A percentile compares a stretch with the other conserved stretches of the same genome.
Evolutionary conservation across 1,139 yeast species (phyloP).

Genomic region (Pneumocystis sp.): DNA sequence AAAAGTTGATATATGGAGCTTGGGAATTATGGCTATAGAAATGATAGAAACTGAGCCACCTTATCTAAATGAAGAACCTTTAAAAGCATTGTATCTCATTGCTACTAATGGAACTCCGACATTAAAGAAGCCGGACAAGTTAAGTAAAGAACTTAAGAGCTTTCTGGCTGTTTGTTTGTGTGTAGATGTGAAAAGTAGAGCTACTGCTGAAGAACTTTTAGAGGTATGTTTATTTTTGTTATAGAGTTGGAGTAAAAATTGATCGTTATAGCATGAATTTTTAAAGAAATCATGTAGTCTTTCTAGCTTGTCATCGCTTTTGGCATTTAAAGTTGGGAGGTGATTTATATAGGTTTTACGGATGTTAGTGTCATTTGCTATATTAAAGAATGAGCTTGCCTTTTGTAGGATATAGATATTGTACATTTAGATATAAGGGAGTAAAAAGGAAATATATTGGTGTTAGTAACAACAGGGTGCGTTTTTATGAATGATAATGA

Average conservation of each 20-base stretch:
- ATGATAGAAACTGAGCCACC: slow-evolving; percentile 99
- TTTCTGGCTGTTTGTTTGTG: slow-evolving; percentile 85
- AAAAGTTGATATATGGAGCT: slow-evolving; percentile 94
- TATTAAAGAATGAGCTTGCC: neutral
- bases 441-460: neutral
- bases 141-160: slow-evolving; percentile 67
- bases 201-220: slow-evolving; percentile 73
- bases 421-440: neutral
- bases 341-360: neutral
- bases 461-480: neutral
- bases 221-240: slow-evolving; percentile 19
- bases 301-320: slow-evolving; percentile 49
- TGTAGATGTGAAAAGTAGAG: slow-evolving; percentile 86
- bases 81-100: slow-evolving; percentile 73
- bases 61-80: slow-evolving; percentile 80
- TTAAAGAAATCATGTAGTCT: slow-evolving; percentile 58
- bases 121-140: slow-evolving; percentile 66
- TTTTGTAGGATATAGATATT: neutral
- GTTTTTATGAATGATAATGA: neutral
- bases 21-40: slow-evolving; percentile 96
- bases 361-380: neutral
- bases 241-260: neutral
- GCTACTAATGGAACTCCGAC: slow-evolving; percentile 97
- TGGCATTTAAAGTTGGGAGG: slow-evolving; percentile 43
- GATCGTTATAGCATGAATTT: slow-evolving; percentile 41